These are phyloP conservation scores for Rhizophora apiculata DNA, from an alignment of 345 rosid genomes.

Conservation along the genomic window DNA sequence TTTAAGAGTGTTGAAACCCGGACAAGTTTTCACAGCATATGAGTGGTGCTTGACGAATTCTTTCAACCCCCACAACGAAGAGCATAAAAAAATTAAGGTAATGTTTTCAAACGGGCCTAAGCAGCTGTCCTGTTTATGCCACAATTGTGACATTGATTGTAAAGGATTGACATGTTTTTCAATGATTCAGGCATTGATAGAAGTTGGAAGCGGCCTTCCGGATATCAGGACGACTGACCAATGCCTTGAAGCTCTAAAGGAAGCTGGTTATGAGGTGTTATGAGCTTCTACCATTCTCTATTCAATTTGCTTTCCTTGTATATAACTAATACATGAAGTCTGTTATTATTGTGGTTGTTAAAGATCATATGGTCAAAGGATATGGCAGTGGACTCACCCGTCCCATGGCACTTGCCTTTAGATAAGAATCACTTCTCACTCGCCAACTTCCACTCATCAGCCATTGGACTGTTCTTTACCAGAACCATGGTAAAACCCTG, in stretches of 20 bases:
- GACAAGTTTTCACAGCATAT: conserved; percentile 75
- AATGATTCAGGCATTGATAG: conserved; percentile 57
- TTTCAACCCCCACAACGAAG: conserved; percentile 58
- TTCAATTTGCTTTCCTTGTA: no score
- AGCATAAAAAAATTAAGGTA: conserved; percentile 77
- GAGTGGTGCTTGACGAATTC: conserved; percentile 95
- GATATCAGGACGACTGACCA: conserved; percentile 63
- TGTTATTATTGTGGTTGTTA: neutral
- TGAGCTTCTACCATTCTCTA: neutral
- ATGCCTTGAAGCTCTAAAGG: conserved; percentile 71
- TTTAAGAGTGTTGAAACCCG: conserved; percentile 77
- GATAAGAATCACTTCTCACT: conserved; percentile 72
- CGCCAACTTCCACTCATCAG: conserved; percentile 76
- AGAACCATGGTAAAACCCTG: conserved; percentile 65
- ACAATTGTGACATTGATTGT: neutral
- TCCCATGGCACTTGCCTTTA: conserved; percentile 52
- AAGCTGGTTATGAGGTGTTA: conserved; percentile 79
- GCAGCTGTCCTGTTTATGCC: neutral
- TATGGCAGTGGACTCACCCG: conserved; percentile 51
- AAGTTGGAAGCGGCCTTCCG: conserved; percentile 78
- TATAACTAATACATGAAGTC: no score
- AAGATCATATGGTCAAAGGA: conserved; percentile 90
- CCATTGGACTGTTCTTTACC: conserved; percentile 70
- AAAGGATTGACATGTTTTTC: neutral
- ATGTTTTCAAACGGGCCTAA: neutral